phyloP scores from a whole-genome alignment of 257 asterid species.

The Asclepias syriaca region DNA sequence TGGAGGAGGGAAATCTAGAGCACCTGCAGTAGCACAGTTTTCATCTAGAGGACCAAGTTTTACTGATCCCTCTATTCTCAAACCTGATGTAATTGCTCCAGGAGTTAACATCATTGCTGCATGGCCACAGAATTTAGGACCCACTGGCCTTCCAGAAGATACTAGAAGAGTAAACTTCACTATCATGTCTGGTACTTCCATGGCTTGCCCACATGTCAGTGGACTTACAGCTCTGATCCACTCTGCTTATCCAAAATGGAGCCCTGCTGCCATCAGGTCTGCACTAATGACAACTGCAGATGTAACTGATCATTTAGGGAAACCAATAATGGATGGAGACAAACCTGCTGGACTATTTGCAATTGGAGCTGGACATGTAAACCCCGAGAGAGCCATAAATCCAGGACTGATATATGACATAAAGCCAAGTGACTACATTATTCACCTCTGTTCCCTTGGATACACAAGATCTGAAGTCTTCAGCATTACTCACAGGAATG shows the following conservation, averaged over 20 bases:
- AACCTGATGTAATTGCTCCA: conserved; percentile 89
- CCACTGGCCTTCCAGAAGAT: conserved; percentile 81
- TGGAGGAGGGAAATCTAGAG: conserved; percentile 43
- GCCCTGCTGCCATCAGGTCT: conserved; percentile 72
- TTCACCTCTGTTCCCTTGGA: conserved; percentile 70
- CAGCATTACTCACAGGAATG: conserved; percentile 73
- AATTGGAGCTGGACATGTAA: conserved; percentile 83
- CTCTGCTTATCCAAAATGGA: conserved; percentile 74
- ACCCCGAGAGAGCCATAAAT: conserved; percentile 58
- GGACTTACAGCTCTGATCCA: conserved; percentile 71
- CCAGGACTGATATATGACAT: conserved; percentile 83
- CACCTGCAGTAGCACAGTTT: conserved; percentile 86
- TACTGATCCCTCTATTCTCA: conserved; percentile 72
- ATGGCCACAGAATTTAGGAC: conserved; percentile 91
- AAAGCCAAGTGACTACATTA: conserved; percentile 48
- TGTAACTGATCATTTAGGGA: conserved; percentile 47
- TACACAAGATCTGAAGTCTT: conserved; percentile 59
- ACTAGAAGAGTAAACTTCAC: conserved; percentile 84
- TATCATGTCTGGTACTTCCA: conserved; percentile 92
- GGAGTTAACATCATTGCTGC: conserved; percentile 94
- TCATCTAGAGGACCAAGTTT: conserved; percentile 87
- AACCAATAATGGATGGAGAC: conserved; percentile 70
- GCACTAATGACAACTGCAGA: conserved; percentile 93
- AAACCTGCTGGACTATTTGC: conserved; percentile 68
- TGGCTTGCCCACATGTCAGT: conserved; percentile 93